These are phyloP conservation scores for Centrapalus pauciflorus DNA, from an alignment of 129 eudicot genomes.

Conservation along the genomic window DNA sequence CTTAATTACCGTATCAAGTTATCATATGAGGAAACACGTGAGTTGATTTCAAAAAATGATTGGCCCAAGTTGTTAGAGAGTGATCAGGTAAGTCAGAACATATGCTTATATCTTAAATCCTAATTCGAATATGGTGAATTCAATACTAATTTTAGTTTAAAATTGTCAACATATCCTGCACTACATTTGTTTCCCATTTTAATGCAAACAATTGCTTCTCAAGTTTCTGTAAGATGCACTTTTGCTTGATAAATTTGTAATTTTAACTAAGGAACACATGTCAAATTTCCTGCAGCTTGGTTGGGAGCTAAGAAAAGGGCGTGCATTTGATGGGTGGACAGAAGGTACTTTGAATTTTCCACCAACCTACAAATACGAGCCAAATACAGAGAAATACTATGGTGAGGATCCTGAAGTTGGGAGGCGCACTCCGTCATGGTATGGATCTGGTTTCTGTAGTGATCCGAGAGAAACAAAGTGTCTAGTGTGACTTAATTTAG, in stretches of 20 bases:
- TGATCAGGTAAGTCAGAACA: conserved; percentile 58
- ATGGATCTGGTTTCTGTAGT: conserved; percentile 23
- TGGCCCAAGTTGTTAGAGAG: conserved; percentile 66
- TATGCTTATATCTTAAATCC: background rate
- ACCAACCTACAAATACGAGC: conserved; percentile 89
- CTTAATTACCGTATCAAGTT: conserved; percentile 76
- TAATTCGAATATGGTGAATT: background rate
- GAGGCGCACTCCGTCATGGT: conserved; percentile 94
- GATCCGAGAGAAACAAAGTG: too few species aligned
- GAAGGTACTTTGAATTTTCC: conserved; percentile 73
- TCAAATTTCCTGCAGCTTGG: conserved; percentile 34
- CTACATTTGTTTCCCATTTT: background rate
- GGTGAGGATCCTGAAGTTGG: conserved; percentile 72
- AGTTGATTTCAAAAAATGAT: conserved; percentile 67
- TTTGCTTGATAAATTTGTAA: background rate
- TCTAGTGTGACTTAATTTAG: background rate
- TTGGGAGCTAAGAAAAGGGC: conserved; percentile 62
- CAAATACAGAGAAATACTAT: conserved; percentile 53
- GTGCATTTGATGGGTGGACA: conserved; percentile 85
- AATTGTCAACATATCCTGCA: too few species aligned
- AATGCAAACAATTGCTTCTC: background rate
- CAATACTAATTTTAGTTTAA: background rate
- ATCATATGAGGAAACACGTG: conserved; percentile 63
- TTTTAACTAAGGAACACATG: conserved; percentile 4
- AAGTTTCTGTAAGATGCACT: background rate